Evolutionary conservation across 257 asterid species (phyloP).

Genomic region (Solanum pinnatisectum): DNA sequence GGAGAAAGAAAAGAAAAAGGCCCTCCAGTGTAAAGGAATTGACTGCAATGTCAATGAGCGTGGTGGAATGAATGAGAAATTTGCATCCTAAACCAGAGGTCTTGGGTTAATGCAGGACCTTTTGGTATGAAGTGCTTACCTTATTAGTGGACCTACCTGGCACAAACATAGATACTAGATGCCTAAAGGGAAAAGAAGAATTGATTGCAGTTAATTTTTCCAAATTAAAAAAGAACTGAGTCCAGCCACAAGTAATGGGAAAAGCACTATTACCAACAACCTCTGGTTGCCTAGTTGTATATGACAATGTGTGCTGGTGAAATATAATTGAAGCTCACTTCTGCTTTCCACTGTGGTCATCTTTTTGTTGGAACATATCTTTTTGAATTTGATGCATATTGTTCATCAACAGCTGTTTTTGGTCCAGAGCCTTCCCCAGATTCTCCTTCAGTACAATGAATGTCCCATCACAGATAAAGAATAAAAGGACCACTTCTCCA

Average conservation of each 20-base stretch:
- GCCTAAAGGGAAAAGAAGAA: background rate
- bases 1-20: background rate
- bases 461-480: background rate
- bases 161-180: background rate
- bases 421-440: background rate
- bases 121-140: background rate
- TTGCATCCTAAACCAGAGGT: background rate
- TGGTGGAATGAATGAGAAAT: background rate
- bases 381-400: background rate
- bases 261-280: background rate
- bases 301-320: background rate
- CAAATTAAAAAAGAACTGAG: background rate
- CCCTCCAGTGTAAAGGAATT: background rate
- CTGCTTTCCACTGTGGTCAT: constrained; percentile 1
- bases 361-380: background rate
- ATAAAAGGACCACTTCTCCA: background rate
- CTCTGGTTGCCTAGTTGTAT: background rate
- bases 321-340: background rate
- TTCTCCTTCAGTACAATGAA: background rate
- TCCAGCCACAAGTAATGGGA: background rate
- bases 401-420: background rate
- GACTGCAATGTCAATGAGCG: background rate
- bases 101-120: background rate
- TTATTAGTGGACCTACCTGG: background rate
- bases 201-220: background rate